Percentiles rank a stretch among this genome's conserved stretches.
phyloP scores from a whole-genome alignment of 2,329 filamentous ascomycete genomes.

The Hypoxylon sp. region DNA sequence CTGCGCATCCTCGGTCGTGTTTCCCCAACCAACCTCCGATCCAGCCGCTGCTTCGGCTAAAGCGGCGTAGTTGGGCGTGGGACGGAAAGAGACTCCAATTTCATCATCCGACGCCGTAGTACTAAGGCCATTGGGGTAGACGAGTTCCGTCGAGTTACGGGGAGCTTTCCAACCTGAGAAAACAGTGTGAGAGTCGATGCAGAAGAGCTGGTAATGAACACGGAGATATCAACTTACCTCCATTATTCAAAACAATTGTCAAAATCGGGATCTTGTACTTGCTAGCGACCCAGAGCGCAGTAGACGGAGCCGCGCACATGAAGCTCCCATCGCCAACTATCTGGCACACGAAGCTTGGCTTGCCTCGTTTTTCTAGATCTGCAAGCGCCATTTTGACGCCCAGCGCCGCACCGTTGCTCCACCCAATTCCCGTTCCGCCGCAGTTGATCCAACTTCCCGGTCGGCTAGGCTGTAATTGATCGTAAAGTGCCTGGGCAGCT shows the following conservation, averaged over 20 bases:
- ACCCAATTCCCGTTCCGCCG: conserved; percentile 84
- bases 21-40: conserved; percentile 40
- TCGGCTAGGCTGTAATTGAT: conserved; percentile 77
- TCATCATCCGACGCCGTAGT: conserved; percentile 48
- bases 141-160: conserved; percentile 46
- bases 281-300: conserved; percentile 64
- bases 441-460: conserved; percentile 86
- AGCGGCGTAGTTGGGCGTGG: conserved; percentile 49
- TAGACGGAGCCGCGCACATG: conserved; percentile 64
- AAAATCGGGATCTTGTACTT: conserved; percentile 64
- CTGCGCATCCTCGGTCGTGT: conserved; percentile 14
- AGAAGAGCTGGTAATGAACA: neutral
- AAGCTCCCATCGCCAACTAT: conserved; percentile 66
- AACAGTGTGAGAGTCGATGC: neutral
- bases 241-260: conserved; percentile 67
- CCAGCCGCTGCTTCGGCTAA: conserved; percentile 49
- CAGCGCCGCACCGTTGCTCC: conserved; percentile 82
- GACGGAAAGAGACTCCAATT: conserved; percentile 49
- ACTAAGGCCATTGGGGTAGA: conserved; percentile 48
- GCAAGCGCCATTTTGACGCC: conserved; percentile 80
- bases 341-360: conserved; percentile 60
- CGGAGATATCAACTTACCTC: conserved; percentile 56
- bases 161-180: conserved; percentile 50
- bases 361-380: conserved; percentile 63
- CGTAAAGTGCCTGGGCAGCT: conserved; percentile 74